A percentile compares a stretch with the other conserved stretches of the same genome.
phyloP scores from a whole-genome alignment of 1,284 basidiomycete species.

The Mycosarcoma maydis region DNA sequence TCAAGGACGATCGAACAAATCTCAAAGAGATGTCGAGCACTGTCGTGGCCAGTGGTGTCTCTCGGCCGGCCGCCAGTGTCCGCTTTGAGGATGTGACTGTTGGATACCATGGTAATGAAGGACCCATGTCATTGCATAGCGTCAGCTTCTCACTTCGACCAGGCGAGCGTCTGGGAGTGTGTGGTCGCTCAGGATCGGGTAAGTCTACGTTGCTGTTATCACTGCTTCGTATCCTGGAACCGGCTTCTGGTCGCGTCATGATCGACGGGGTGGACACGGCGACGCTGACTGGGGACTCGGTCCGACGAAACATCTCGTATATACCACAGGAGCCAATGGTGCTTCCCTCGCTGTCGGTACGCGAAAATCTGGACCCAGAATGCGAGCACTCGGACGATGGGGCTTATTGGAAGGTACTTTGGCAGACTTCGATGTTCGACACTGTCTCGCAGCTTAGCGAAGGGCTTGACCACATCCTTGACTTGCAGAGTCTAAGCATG shows the following conservation, averaged over 20 bases:
- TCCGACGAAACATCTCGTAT: constrained; percentile 26
- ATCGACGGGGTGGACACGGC: constrained; percentile 74
- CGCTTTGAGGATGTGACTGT: constrained; percentile 5
- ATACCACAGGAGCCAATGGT: constrained; percentile 57
- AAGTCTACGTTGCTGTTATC: constrained; percentile 79
- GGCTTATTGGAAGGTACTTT: constrained; percentile 50
- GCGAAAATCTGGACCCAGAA: constrained; percentile 54
- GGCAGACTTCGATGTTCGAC: constrained; percentile 37
- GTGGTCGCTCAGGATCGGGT: constrained; percentile 77
- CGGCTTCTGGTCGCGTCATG: constrained; percentile 77
- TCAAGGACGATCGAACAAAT: constrained; percentile 6
- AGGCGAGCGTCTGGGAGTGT: background rate
- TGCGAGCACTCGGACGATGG: constrained; percentile 33
- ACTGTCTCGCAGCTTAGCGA: constrained; percentile 22
- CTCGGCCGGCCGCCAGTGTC: constrained; percentile 16
- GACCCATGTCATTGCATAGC: constrained; percentile 1
- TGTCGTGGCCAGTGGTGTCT: constrained; percentile 4
- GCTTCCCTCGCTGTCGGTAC: constrained; percentile 45
- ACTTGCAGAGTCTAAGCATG: constrained; percentile 11
- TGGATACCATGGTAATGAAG: constrained; percentile 7
- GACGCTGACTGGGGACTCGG: constrained; percentile 6
- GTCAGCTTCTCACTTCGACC: constrained; percentile 4
- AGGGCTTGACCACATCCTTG: constrained; percentile 4
- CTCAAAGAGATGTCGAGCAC: constrained; percentile 22
- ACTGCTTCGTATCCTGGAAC: constrained; percentile 71